Evolutionary conservation across 805 yeast genomes (phyloP), one percentile per base, ranked within the genome.

Genomic region (Alloascoidea hylecoeti): DNA sequence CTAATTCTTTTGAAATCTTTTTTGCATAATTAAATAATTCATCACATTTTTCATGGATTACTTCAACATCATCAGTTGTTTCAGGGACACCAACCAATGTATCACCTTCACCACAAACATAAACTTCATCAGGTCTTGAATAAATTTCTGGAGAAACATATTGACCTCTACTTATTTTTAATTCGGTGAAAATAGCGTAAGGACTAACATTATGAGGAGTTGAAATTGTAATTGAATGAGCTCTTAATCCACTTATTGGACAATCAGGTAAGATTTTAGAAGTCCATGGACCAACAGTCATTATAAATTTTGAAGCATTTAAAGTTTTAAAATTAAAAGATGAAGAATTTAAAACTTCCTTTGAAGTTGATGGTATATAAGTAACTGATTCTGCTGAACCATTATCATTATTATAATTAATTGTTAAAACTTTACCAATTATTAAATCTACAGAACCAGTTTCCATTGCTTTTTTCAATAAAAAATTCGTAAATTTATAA

Each of bases 231-330:
- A 89, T 88, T 17, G 96, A 84, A 59, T 92, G 97, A 1, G 97
- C 97, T 47, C 96, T 69, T 44, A 89, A 63, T 3, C 96, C 96
- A 2, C 89, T 78, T 9, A 89, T 86, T 18, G 97, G 98, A 53
- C 97, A 88, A 46, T 81, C 86, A 2, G 95, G 94, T 41, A 89
- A 60, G 34, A 89, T 72, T 50, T 78, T 79, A 2, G 95, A 79
- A 2, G 96, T 86, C 98, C 98, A 89, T 9, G 98, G 98, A 0
- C 98, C 98, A 47, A 84, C 82, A 0, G 94, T 66, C 49, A 92
- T 63, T 6, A 89, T 77, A n/a, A 85, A 75, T 48, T 82, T 77
- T 51, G 82, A 84, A 39, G 83, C 92, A 12, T 49, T 52, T 12
- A 86, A 60, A 23, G 68, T 69, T 5, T 73, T 51, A 17, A 58